phyloP scores from a whole-genome alignment of 2,329 filamentous ascomycete genomes.

The Talaromyces pinophilus region DNA sequence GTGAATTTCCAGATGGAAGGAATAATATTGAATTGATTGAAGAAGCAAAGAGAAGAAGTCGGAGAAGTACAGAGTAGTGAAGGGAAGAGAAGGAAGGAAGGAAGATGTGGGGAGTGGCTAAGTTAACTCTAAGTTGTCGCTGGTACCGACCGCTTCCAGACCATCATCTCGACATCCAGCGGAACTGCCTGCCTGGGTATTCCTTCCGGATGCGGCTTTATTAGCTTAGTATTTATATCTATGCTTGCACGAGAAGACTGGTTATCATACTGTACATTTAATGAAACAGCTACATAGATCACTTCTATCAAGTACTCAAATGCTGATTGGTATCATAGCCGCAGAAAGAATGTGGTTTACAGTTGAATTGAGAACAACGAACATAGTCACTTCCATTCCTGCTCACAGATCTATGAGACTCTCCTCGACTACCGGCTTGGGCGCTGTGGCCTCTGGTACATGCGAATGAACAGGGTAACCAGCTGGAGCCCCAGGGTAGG shows the following conservation, averaged over 20 bases:
- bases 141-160: constrained; percentile 5
- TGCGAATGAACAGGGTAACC: constrained; percentile 26
- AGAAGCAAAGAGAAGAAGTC: not conserved
- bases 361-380: not conserved
- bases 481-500: constrained; percentile 16
- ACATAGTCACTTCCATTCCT: constrained; percentile 10
- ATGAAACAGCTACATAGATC: not conserved
- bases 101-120: constrained; percentile 11
- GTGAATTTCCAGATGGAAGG: not conserved
- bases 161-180: constrained; percentile 3
- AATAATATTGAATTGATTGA: not conserved
- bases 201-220: not conserved
- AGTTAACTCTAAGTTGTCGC: not conserved
- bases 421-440: constrained; percentile 33
- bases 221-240: not conserved
- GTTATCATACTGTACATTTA: constrained; percentile 2
- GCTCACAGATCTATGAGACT: constrained; percentile 36
- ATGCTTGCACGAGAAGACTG: not conserved
- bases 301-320: constrained; percentile 14
- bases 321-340: constrained; percentile 23
- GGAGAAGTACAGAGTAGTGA: not conserved
- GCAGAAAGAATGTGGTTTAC: not conserved
- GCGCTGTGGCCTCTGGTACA: constrained; percentile 27
- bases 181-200: not conserved
- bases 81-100: not conserved